Base-by-base conservation (phyloP, 495 filamentous ascomycete species). In the Immersiella caudata region DNA sequence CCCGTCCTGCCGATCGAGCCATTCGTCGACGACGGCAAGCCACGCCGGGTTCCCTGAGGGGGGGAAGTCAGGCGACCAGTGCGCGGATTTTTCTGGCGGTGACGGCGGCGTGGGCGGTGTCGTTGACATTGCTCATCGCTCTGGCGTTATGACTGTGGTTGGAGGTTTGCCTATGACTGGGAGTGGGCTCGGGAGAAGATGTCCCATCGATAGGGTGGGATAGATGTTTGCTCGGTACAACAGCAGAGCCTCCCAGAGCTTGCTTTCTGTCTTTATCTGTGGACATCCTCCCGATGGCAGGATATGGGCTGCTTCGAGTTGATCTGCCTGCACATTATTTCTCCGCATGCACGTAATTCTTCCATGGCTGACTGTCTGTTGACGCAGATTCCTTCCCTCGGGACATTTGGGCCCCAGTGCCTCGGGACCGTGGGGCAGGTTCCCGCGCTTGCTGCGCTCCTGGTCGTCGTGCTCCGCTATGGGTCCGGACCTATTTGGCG, bases 401-500 rank as follows among this genome's bases (percentile, higher is more conserved):
- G 68, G 7, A 63, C 67, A 18, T 71, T 77, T 60, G 68, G 68
- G 22, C 72, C 71, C 20, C 68, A 72, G 62, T 79, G 75, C 46
- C 71, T 75, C 51, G 75, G 72, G 0, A 20, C 75, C 27, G 52
- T 79, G 16, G 74, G 68, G 33, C 71, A 76, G 49, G 33, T 77
- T 52, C 76, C 76, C 1, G 35, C 74, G 3, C 75, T 70, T 72
- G 68, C 64, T 24, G 69, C 76, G 9, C 11, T 75, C 5, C 11
- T 73, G 50, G 70, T 71, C 12, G 65, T 75, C 4, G 52, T 73
- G 0, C 65, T 75, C 33, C 76, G 74, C 36, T 79, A 77, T 50
- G 73, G 55, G 1, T 24, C 69, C 16, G 66, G 67, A 14, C 66
- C 72, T 12, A 12, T 71, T 1, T 74, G 76, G 75, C 49, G 27